Conservation (phyloP, 2,329 filamentous ascomycete genomes). For the Aureobasidium melanogenum region DNA sequence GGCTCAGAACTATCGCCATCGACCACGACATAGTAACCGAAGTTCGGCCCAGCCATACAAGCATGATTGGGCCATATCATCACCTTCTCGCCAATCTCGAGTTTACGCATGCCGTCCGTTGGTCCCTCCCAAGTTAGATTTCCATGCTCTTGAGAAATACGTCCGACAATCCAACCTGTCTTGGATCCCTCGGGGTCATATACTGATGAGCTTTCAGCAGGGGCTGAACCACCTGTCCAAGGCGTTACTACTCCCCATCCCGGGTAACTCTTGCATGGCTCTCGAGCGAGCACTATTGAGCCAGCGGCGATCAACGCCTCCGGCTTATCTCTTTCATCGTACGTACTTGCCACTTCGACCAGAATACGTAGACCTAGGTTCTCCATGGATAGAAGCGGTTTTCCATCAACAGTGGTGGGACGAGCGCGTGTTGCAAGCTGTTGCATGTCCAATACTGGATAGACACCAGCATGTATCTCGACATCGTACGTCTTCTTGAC, state of each 20-base stretch:
- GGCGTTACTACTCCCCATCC: slow-evolving; percentile 63
- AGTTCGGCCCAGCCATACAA: slow-evolving; percentile 64
- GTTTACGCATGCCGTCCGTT: slow-evolving; percentile 32
- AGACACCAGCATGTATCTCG: slow-evolving; percentile 69
- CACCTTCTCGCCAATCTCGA: slow-evolving; percentile 57
- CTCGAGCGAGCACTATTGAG: slow-evolving; percentile 60
- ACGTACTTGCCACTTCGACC: slow-evolving; percentile 63
- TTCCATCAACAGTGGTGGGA: slow-evolving; percentile 26
- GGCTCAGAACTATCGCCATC: slow-evolving; percentile 53
- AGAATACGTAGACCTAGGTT: slow-evolving; percentile 60
- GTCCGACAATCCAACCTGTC: slow-evolving; percentile 57
- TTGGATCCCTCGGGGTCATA: slow-evolving; percentile 31
- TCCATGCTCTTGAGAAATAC: slow-evolving; percentile 71
- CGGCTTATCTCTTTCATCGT: slow-evolving; percentile 49
- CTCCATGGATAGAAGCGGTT: slow-evolving; percentile 33
- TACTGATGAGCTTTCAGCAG: slow-evolving; percentile 15
- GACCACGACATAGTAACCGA: slow-evolving; percentile 65
- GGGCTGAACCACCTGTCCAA: slow-evolving; percentile 37
- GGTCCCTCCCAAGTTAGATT: slow-evolving; percentile 53
- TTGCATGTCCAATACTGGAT: slow-evolving; percentile 68
- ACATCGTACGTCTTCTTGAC: slow-evolving; percentile 34
- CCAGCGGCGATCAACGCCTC: slow-evolving; percentile 65
- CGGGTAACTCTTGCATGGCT: slow-evolving; percentile 61
- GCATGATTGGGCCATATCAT: slow-evolving; percentile 74
- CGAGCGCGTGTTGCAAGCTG: slow-evolving; percentile 64